Percentiles rank a stretch among this genome's conserved stretches.
phyloP scores from a whole-genome alignment of 192 early-diverging fungal genomes.

The Entomortierella beljakovae region DNA sequence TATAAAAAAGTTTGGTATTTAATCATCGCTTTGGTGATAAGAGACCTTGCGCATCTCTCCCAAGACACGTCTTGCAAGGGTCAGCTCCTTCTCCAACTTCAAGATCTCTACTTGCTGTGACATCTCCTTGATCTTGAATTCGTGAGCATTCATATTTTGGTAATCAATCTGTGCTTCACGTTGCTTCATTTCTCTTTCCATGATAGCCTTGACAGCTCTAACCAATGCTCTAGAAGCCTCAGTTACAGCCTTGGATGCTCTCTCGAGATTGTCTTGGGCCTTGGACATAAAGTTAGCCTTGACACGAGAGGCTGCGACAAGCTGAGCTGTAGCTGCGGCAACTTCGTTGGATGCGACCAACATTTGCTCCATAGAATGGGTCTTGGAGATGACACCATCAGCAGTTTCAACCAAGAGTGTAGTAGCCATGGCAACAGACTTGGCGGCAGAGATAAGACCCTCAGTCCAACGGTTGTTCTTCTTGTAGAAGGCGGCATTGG shows the following conservation, averaged over 20 bases:
- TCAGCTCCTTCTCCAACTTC: constrained; percentile 94
- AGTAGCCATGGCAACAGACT: constrained; percentile 94
- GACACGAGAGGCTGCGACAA: constrained; percentile 96
- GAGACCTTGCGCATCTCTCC: constrained; percentile 93
- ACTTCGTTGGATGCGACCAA: constrained; percentile 99
- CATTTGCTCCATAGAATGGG: constrained; percentile 91
- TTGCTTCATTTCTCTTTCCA: constrained; percentile 76
- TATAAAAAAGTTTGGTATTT: background rate
- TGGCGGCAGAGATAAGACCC: constrained; percentile 96
- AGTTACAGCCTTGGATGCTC: constrained; percentile 93
- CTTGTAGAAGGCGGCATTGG: constrained; percentile 95
- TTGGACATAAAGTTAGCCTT: constrained; percentile 93
- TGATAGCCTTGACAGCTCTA: constrained; percentile 89
- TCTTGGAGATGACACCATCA: constrained; percentile 94
- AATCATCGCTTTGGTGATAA: constrained; percentile 73
- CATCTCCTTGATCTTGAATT: constrained; percentile 98
- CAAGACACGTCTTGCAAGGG: constrained; percentile 83
- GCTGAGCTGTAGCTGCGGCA: constrained; percentile 93
- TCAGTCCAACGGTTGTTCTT: constrained; percentile 99
- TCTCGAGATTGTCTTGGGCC: constrained; percentile 93
- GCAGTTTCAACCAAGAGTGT: constrained; percentile 93
- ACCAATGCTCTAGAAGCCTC: constrained; percentile 93
- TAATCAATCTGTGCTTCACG: constrained; percentile 72
- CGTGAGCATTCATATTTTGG: constrained; percentile 84
- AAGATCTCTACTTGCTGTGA: constrained; percentile 97